A percentile compares a stretch with the other conserved stretches of the same genome.
Conservation (phyloP, 192 early-diverging fungal species). For the Backusella macrospora region DNA sequence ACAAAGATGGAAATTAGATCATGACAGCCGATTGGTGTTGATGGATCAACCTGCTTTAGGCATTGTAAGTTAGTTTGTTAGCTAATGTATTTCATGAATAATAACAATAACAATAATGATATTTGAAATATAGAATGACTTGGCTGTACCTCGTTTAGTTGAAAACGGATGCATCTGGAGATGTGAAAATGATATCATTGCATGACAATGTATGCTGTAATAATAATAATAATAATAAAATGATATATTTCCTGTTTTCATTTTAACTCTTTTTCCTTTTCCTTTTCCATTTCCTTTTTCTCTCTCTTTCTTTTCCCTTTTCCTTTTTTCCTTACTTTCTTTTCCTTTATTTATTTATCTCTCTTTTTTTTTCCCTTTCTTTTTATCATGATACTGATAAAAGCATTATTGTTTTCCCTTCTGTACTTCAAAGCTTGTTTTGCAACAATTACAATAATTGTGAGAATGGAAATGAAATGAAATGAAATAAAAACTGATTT, state of each 20-base stretch:
- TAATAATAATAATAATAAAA: background rate
- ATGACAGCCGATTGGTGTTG: background rate
- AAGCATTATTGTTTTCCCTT: background rate
- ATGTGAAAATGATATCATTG: constrained; percentile 2
- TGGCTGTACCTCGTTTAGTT: constrained; percentile 2
- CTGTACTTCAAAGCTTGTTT: background rate
- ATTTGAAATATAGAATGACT: background rate
- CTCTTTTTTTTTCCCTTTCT: background rate
- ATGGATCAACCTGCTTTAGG: background rate
- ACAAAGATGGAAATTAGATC: constrained; percentile 15
- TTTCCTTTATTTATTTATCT: background rate
- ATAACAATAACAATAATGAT: background rate
- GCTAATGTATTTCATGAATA: background rate
- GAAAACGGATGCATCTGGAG: background rate
- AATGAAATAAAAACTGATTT: background rate
- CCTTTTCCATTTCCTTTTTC: background rate
- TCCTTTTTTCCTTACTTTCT: background rate
- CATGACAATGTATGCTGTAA: background rate
- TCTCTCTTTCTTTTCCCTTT: background rate
- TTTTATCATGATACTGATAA: background rate
- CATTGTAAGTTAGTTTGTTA: background rate
- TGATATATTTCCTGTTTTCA: background rate
- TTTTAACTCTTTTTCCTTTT: background rate
- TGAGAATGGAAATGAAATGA: background rate
- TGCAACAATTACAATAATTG: constrained; percentile 1